A percentile compares a stretch with the other conserved stretches of the same genome.
phyloP scores from a whole-genome alignment of 805 yeast genomes.

The Yarrowia osloensis region DNA sequence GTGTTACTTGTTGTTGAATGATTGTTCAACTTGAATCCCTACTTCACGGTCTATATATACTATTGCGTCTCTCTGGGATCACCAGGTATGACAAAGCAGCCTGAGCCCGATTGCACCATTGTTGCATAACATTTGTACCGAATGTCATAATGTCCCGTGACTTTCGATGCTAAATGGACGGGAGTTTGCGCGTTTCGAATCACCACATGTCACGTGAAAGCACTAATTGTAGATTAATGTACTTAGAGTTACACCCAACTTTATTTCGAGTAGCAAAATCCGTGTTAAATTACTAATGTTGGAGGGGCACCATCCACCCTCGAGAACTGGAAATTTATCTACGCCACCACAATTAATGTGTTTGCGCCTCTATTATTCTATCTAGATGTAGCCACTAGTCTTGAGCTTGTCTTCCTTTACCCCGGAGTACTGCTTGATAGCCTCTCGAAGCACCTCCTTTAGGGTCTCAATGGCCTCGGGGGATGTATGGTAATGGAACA shows the following conservation, averaged over 20 bases:
- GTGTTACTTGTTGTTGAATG: slow-evolving; percentile 14
- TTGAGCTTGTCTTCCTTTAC: slow-evolving; percentile 19
- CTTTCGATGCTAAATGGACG: not conserved
- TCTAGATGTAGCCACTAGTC: slow-evolving; percentile 17
- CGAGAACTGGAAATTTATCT: not conserved
- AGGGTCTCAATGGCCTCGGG: slow-evolving; percentile 18
- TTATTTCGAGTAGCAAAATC: not conserved
- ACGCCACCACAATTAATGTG: slow-evolving; percentile 12
- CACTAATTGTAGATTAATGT: slow-evolving; percentile 16
- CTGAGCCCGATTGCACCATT: slow-evolving; percentile 14
- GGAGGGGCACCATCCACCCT: slow-evolving; percentile 4
- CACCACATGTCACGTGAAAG: slow-evolving; percentile 27
- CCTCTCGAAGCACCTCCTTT: slow-evolving; percentile 14
- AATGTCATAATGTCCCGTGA: slow-evolving; percentile 26
- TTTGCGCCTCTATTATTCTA: not conserved
- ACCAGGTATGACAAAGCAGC: slow-evolving; percentile 14
- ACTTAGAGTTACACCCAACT: not conserved
- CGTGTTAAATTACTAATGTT: slow-evolving; percentile 1
- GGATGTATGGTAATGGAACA: slow-evolving; percentile 70
- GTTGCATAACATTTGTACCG: slow-evolving; percentile 18
- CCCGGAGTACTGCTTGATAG: slow-evolving; percentile 1
- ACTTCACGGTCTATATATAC: slow-evolving; percentile 16
- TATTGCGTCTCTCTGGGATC: not conserved
- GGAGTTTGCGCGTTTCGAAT: slow-evolving; percentile 16
- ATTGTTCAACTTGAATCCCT: not conserved